Evolutionary conservation across 345 rosid genomes (phyloP).

Genomic region (Syzygium grande): DNA sequence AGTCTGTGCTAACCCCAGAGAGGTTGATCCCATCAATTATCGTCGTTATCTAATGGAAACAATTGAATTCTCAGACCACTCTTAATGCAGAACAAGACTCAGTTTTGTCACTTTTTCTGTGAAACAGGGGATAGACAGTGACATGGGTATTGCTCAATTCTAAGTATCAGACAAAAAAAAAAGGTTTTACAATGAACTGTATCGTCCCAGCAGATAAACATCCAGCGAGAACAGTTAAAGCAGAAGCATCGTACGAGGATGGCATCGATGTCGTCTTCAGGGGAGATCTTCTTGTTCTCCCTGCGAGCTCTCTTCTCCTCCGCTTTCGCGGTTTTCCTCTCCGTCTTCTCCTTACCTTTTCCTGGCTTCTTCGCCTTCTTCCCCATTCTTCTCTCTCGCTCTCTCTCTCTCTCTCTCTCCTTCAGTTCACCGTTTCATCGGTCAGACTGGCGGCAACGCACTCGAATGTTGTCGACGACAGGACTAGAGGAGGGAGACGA

Average conservation of each 20-base stretch:
- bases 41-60: not conserved
- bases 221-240: not conserved
- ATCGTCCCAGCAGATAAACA: not conserved
- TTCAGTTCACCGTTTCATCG: no score
- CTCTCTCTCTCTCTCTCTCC: not conserved
- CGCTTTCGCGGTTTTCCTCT: conserved; percentile 72
- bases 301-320: conserved; percentile 87
- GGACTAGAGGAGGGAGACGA: no score
- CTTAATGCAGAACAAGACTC: not conserved
- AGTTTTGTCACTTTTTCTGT: not conserved
- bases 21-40: not conserved
- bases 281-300: conserved; percentile 75
- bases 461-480: no score
- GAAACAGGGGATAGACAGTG: not conserved
- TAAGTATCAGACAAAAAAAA: not conserved
- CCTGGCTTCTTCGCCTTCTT: conserved; percentile 92
- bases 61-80: not conserved
- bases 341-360: conserved; percentile 91
- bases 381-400: conserved; percentile 44
- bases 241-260: conserved; percentile 23
- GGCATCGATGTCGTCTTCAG: conserved; percentile 94
- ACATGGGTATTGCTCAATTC: not conserved
- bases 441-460: no score
- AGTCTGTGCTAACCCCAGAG: not conserved
- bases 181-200: not conserved